These are phyloP conservation scores for Zhuliangozyma blackwelliae DNA, from an alignment of 1,139 yeast genomes.

Conservation along the genomic window DNA sequence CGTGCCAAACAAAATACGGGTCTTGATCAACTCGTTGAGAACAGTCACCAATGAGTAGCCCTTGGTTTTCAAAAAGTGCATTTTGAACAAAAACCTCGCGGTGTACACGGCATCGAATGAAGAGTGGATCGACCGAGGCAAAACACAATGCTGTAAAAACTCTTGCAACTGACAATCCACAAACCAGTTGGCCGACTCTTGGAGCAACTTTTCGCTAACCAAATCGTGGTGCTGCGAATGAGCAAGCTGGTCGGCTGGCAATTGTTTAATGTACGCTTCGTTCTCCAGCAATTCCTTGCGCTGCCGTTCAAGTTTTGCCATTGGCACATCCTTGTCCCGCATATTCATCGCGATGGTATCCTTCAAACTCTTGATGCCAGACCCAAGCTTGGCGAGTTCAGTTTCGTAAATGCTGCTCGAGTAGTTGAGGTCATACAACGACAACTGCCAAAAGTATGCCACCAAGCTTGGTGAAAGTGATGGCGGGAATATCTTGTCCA, in stretches of 20 bases:
- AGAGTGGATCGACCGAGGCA: conserved; percentile 77
- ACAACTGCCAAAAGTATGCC: conserved; percentile 67
- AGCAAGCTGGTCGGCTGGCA: conserved; percentile 23
- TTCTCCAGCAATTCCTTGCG: conserved; percentile 25
- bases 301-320: conserved; percentile 21
- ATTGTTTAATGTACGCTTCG: conserved; percentile 18
- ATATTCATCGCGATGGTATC: conserved; percentile 27
- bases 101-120: conserved; percentile 80
- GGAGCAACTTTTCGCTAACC: conserved; percentile 12
- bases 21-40: conserved; percentile 48
- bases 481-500: conserved; percentile 1
- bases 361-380: conserved; percentile 27
- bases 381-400: conserved; percentile 39
- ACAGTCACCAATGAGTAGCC: conserved; percentile 43
- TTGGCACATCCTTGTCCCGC: conserved; percentile 26
- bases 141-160: conserved; percentile 60
- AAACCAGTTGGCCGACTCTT: conserved; percentile 24
- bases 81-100: conserved; percentile 54
- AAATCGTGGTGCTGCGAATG: conserved; percentile 28
- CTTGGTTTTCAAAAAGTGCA: conserved; percentile 40
- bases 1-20: conserved; percentile 52
- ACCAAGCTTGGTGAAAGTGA: conserved; percentile 45
- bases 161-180: conserved; percentile 6
- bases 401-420: conserved; percentile 48
- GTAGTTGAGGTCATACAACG: conserved; percentile 69